Percentiles rank a stretch among this genome's conserved stretches.
Evolutionary conservation across 73 alveolate species (phyloP).

Genomic region (Paramecium primaurelia): DNA sequence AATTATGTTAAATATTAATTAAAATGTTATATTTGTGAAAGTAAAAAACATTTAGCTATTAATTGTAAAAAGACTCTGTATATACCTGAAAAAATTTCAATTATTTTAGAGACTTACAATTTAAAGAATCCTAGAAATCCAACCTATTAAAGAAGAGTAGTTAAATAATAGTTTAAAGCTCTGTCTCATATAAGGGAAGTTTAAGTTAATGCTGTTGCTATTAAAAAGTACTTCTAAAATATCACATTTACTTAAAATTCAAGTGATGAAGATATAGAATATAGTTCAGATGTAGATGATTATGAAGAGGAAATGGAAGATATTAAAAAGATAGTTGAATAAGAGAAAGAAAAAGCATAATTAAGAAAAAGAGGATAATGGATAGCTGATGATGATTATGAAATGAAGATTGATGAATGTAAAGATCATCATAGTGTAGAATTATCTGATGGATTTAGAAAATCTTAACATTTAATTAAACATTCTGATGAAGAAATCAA

Average conservation of each 20-base stretch:
- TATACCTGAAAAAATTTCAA: background rate
- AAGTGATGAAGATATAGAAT: conserved; percentile 30
- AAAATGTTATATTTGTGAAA: conserved; percentile 30
- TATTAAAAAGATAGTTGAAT: background rate
- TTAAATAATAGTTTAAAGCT: background rate
- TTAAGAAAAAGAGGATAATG: background rate
- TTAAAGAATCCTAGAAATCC: background rate
- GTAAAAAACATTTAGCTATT: background rate
- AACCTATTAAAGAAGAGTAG: background rate
- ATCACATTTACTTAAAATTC: background rate
- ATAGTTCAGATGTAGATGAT: conserved; percentile 37
- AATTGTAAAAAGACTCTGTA: background rate
- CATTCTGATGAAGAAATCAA: background rate
- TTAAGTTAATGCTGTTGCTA: background rate
- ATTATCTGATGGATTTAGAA: background rate
- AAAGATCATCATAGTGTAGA: background rate
- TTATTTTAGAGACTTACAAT: background rate
- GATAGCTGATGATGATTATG: background rate
- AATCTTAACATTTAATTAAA: background rate
- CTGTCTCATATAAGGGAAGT: background rate
- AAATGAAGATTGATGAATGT: background rate
- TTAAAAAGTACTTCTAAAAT: background rate
- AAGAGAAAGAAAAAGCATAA: conserved; percentile 15
- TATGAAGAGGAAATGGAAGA: conserved; percentile 16
- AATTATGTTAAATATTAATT: background rate